Evolutionary conservation across 2,329 filamentous ascomycete species (phyloP).

Genomic region (Xylariomycetidae sp.): DNA sequence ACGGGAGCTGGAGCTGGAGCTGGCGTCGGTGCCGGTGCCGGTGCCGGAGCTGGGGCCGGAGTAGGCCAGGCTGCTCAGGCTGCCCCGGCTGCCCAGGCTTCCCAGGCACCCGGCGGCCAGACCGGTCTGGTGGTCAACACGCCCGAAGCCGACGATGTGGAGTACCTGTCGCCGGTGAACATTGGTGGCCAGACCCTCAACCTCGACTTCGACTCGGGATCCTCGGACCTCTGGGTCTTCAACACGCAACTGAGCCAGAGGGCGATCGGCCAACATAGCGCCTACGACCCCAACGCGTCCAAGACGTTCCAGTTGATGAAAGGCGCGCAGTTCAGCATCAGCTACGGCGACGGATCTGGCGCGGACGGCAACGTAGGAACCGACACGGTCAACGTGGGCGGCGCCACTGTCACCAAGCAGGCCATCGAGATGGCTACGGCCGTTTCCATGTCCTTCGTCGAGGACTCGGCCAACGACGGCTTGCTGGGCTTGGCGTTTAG

Average conservation of each 20-base stretch:
- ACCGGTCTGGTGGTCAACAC: slow-evolving; percentile 21
- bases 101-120: slow-evolving; percentile 14
- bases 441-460: slow-evolving; percentile 25
- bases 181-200: slow-evolving; percentile 28
- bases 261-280: slow-evolving; percentile 21
- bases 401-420: slow-evolving; percentile 25
- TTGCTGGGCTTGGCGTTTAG: slow-evolving; percentile 30
- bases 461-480: slow-evolving; percentile 25
- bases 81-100: slow-evolving; percentile 7
- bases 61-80: no score
- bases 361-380: slow-evolving; percentile 27
- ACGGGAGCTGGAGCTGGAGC: slow-evolving; percentile 6
- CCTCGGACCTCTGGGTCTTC: slow-evolving; percentile 30
- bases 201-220: slow-evolving; percentile 30
- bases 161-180: slow-evolving; percentile 27
- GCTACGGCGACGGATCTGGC: slow-evolving; percentile 29
- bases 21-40: slow-evolving; percentile 4
- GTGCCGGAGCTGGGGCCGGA: slow-evolving; percentile 6
- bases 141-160: slow-evolving; percentile 25
- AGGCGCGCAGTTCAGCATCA: slow-evolving; percentile 25
- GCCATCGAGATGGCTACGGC: slow-evolving; percentile 26
- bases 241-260: slow-evolving; percentile 26
- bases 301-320: slow-evolving; percentile 23
- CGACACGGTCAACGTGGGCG: slow-evolving; percentile 28
- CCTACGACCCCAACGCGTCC: slow-evolving; percentile 23